phyloP scores from a whole-genome alignment of 768 basidiomycete species.

The Russula lepida region DNA sequence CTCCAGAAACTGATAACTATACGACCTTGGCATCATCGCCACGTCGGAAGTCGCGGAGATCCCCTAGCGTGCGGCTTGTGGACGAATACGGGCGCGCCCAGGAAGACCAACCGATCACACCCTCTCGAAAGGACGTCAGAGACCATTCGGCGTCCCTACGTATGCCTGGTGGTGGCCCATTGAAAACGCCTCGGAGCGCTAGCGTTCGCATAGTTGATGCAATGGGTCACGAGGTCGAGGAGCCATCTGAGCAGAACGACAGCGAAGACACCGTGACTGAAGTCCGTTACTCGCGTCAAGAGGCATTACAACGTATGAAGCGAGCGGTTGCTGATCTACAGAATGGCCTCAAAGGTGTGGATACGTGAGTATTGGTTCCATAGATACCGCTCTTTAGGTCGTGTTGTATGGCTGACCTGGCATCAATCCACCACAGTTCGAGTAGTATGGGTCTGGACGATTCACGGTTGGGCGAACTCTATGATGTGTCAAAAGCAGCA shows the following conservation, averaged over 20 bases:
- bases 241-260: slow-evolving; percentile 21
- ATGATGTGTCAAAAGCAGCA: slow-evolving; percentile 45
- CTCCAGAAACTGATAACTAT: slow-evolving; percentile 21
- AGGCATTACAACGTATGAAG: slow-evolving; percentile 51
- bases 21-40: slow-evolving; percentile 18
- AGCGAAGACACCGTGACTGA: slow-evolving; percentile 22
- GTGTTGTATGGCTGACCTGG: slow-evolving; percentile 11
- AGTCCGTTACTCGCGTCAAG: slow-evolving; percentile 33
- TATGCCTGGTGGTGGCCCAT: slow-evolving; percentile 17
- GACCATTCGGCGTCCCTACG: slow-evolving; percentile 21
- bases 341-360: slow-evolving; percentile 47
- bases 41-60: slow-evolving; percentile 36
- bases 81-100: slow-evolving; percentile 53
- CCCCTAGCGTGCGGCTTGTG: slow-evolving; percentile 51
- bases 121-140: slow-evolving; percentile 18
- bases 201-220: slow-evolving; percentile 60
- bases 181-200: slow-evolving; percentile 27
- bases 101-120: slow-evolving; percentile 11
- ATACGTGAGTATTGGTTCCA: slow-evolving; percentile 37
- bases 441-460: slow-evolving; percentile 33
- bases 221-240: slow-evolving; percentile 53
- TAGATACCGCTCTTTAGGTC: neutral
- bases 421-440: slow-evolving; percentile 28
- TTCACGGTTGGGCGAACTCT: slow-evolving; percentile 41
- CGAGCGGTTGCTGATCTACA: slow-evolving; percentile 50